Evolutionary conservation across 192 early-diverging fungal genomes (phyloP).

Genomic region (Coemansia sp.): DNA sequence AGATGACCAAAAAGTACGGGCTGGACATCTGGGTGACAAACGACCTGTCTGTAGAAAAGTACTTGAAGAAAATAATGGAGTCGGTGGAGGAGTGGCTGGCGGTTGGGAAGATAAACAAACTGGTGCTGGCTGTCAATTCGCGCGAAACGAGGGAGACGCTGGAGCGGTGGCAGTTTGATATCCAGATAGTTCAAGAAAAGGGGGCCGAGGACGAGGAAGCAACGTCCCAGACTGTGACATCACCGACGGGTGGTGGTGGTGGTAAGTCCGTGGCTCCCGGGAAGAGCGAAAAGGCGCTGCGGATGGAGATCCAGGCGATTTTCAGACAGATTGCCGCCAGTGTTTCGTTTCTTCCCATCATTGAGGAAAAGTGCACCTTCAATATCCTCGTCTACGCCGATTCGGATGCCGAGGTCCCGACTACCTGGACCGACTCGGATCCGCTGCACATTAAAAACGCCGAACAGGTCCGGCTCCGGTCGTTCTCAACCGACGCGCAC

Average conservation of each 20-base stretch:
- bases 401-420: slow-evolving; percentile 80
- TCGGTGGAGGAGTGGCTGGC: slow-evolving; percentile 85
- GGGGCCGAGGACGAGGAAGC: not conserved
- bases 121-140: slow-evolving; percentile 87
- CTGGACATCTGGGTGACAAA: slow-evolving; percentile 79
- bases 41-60: slow-evolving; percentile 69
- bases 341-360: slow-evolving; percentile 86
- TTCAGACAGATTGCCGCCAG: slow-evolving; percentile 89
- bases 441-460: slow-evolving; percentile 77
- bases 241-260: not conserved
- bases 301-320: slow-evolving; percentile 82
- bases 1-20: slow-evolving; percentile 81
- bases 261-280: slow-evolving; percentile 25
- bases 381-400: slow-evolving; percentile 90
- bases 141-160: slow-evolving; percentile 78
- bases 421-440: slow-evolving; percentile 83
- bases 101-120: slow-evolving; percentile 70
- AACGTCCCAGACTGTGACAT: not conserved
- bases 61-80: slow-evolving; percentile 72
- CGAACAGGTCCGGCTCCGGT: slow-evolving; percentile 80
- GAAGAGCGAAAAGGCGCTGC: slow-evolving; percentile 52
- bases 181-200: slow-evolving; percentile 64
- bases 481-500: slow-evolving; percentile 83
- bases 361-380: slow-evolving; percentile 89
- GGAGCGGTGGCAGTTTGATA: slow-evolving; percentile 95